Base-by-base conservation (phyloP, 306 rosid species). In the Carpinus viminea region DNA sequence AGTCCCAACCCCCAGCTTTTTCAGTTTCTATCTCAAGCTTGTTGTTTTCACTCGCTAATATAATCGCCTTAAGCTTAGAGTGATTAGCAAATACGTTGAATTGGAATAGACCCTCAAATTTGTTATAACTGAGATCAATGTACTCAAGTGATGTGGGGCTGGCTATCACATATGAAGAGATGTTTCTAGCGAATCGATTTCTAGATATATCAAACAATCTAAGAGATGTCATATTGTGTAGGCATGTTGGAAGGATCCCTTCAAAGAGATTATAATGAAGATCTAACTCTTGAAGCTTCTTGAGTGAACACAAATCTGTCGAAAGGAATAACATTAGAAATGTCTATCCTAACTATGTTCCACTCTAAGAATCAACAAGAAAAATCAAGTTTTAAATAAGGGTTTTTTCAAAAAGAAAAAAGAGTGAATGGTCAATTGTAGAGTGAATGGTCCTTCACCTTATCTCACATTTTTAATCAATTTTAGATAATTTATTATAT, bases 1-100 rank as follows among this genome's bases (percentile, higher is more conserved):
- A 60, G 3, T 17, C 4, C 81, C 81, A 71, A 2, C 26, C 17
- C n/a, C 9, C 2, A 3, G 16, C 7, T 26, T 21, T 12, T 51
- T 76, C 72, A 10, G 75, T 82, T 43, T 81, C 84, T 26, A 82
- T 76, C 53, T 64, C 53, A 10, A 81, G 24, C 8, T 60, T 70
- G 17, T 57, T 76, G 12, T 55, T 45, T 17, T 34, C 46, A 59
- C 50, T 26, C 43, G 60, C n/a, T 18, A 76, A 80, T 12, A 55
- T 4, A 8, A 82, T 62, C 18, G 54, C 21, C 59, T 55, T n/a
- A 47, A 76, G 75, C 54, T 61, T 65, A 28, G 81, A 62, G 41
- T 51, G 81, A 38, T 76, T 70, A 12, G 74, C 59, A 8, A 81
- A 61, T 54, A 76, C 41, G 70, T 77, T 76, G 18, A 81, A 38